phyloP scores from a whole-genome alignment of 139 green algal species.

The Yamagishiella unicocca region DNA sequence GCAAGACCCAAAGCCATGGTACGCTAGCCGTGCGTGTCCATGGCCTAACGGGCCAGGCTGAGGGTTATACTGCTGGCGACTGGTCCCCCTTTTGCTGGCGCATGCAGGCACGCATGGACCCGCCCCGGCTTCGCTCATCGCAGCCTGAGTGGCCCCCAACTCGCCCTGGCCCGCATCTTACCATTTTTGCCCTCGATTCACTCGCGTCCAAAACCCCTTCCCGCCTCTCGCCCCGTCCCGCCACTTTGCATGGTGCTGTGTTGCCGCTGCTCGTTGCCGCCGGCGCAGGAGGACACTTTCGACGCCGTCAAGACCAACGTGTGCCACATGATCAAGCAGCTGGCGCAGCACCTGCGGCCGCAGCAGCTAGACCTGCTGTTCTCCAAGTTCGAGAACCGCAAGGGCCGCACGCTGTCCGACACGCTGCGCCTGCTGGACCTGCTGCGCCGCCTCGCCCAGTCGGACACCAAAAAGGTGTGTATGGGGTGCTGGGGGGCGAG shows the following conservation, averaged over 20 bases:
- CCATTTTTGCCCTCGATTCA: no score
- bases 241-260: not conserved
- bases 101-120: no score
- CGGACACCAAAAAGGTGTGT: constrained; percentile 54
- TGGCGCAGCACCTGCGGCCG: constrained; percentile 68
- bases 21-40: no score
- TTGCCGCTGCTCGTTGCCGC: not conserved
- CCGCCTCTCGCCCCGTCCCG: not conserved
- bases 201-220: not conserved
- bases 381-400: constrained; percentile 9
- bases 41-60: no score
- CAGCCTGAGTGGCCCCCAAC: no score
- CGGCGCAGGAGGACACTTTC: constrained; percentile 82
- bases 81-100: no score
- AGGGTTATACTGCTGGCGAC: no score
- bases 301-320: constrained; percentile 90
- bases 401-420: constrained; percentile 42
- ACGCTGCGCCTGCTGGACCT: constrained; percentile 66
- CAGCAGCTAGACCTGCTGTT: constrained; percentile 69
- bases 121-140: no score
- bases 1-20: no score
- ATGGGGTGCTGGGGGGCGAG: not conserved
- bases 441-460: constrained; percentile 58
- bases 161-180: no score
- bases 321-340: constrained; percentile 76